phyloP scores from a whole-genome alignment of 257 asterid species.

The Forsythia viridissima region DNA sequence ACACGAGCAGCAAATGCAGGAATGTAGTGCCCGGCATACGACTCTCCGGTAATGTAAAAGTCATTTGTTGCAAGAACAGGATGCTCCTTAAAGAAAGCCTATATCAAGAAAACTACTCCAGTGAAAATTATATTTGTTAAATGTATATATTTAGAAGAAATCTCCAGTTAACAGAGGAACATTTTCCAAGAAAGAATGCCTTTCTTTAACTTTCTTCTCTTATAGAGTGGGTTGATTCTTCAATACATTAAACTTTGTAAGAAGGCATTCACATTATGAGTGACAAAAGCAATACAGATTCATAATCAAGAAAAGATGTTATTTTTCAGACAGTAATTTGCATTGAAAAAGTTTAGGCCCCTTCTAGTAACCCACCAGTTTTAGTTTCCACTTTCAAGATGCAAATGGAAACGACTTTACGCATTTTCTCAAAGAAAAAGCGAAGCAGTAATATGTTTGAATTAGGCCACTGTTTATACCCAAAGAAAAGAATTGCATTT shows the following conservation, averaged over 20 bases:
- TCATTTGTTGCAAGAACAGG: conserved; percentile 73
- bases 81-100: conserved; percentile 91
- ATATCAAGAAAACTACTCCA: conserved; percentile 11
- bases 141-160: neutral
- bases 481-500: neutral
- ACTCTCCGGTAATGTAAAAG: conserved; percentile 90
- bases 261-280: neutral
- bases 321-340: neutral
- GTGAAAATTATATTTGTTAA: conserved; percentile 11
- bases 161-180: neutral
- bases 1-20: conserved; percentile 96
- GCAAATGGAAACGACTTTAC: neutral
- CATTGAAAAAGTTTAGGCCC: neutral
- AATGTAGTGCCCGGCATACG: conserved; percentile 94
- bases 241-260: neutral
- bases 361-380: neutral
- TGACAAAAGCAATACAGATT: neutral
- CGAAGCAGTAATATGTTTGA: neutral
- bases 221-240: neutral
- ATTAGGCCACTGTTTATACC: neutral
- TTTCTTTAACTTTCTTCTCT: neutral
- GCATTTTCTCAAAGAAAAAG: neutral
- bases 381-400: neutral
- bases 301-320: neutral
- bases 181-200: neutral